These are phyloP conservation scores for Phoenix roebelenii DNA, from an alignment of 176 grass and related monocot genomes.

Conservation along the genomic window DNA sequence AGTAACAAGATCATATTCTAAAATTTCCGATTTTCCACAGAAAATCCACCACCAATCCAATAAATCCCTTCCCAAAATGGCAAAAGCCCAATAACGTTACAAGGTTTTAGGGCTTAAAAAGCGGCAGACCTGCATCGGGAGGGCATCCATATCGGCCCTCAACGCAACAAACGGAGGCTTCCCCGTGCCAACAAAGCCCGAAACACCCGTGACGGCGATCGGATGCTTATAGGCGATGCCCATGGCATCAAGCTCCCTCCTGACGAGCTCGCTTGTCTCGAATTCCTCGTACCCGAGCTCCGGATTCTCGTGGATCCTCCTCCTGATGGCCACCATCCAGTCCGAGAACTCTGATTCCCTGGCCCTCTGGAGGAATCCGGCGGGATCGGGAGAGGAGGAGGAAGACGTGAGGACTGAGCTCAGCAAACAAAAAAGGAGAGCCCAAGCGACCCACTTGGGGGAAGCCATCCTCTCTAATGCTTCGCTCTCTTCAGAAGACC, in stretches of 20 bases:
- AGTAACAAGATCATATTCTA: too few relatives aligned
- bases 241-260: conserved; percentile 50
- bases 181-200: conserved; percentile 58
- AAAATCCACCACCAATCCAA: too few relatives aligned
- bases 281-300: conserved; percentile 63
- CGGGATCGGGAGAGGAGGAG: not conserved
- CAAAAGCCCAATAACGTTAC: too few relatives aligned
- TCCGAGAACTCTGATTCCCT: conserved; percentile 32
- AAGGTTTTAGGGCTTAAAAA: not conserved
- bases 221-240: conserved; percentile 61
- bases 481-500: too few relatives aligned
- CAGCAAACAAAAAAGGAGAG: too few relatives aligned
- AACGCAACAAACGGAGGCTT: conserved; percentile 71
- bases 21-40: too few relatives aligned
- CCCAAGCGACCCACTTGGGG: too few relatives aligned
- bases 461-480: too few relatives aligned
- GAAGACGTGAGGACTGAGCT: too few relatives aligned
- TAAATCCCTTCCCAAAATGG: too few relatives aligned
- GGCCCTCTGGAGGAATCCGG: conserved; percentile 17
- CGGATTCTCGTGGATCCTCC: conserved; percentile 55
- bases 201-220: conserved; percentile 78
- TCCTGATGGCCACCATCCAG: conserved; percentile 46
- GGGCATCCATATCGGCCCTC: conserved; percentile 89
- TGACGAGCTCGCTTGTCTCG: conserved; percentile 43
- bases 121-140: conserved; percentile 56